Evolutionary conservation across 2,329 filamentous ascomycete genomes (phyloP), one percentile per base, ranked within the genome.

Genomic region (Thielaviopsis ethacetica): DNA sequence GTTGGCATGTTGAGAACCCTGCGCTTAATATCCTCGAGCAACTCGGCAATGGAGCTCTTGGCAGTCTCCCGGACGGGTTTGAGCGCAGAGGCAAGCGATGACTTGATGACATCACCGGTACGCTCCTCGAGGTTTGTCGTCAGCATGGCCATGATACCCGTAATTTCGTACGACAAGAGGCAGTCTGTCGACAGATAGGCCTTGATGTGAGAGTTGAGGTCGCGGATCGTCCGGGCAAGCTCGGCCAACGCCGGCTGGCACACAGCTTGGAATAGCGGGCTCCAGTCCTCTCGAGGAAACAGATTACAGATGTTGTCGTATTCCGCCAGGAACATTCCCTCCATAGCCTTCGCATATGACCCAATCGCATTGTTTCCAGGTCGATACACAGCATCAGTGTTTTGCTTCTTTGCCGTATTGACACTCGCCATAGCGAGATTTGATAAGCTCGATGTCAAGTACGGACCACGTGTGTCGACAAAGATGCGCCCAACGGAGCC

Each of bases 121-220:
- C 85, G 83, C 4, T 81, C 79, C 63, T 95, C 91, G 3, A 98
- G 74, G 47, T 85, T 84, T 59, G 84, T 84, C 2, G 89, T 90
- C 54, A 95, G 77, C 13, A 79, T 80, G 0, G 88, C 87, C 53
- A 97, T 82, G 62, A 96, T 88, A 66, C 95, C 91, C 34, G 94
- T 88, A 34, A 97, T 88, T 68, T 98, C 93, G 69, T 95, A 98
- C 7, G 90, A 90, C 54, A 98, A 79, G 69, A 88, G 97, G 71
- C 91, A 97, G 69, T 98, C 93, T 0, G 89, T 95, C 64, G 83
- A 81, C 47, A 96, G 74, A 67, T 96, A 91, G 49, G 80, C 75
- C 68, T 91, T 90, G 70, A 97, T 90, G 67, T 96, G 91, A 55
- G 81, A 79, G 69, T 97, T 96, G 34, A 98, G 77, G 66, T 97